Base-by-base conservation (phyloP, 2,329 filamentous ascomycete genomes). In the Cytospora piceae region DNA sequence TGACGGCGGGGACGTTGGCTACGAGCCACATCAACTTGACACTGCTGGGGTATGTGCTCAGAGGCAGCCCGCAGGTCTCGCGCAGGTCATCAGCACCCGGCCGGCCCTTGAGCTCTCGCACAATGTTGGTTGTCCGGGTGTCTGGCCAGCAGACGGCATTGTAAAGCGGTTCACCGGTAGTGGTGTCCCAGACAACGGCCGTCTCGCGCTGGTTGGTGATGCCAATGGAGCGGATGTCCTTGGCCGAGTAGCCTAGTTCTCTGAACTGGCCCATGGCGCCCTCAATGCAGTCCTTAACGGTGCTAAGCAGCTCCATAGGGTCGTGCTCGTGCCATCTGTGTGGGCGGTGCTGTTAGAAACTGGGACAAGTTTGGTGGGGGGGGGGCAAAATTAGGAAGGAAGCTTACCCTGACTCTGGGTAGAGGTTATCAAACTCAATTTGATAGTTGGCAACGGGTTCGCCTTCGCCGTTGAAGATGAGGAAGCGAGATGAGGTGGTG, bases 161-260 rank as follows among this genome's bases (percentile, higher is more conserved):
- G 79, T 92, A 85, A 20, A 97, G 81, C 4, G 92, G 87, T 75
- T 95, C 85, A 69, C 93, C 93, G 0, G 91, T 95, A 70, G 85
- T 83, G 72, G 83, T 86, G 76, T 97, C 92, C 93, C 93, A 96
- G 31, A 93, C 88, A 1, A 96, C 82, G 1, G 90, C 92, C 1
- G 93, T 96, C 77, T 97, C 93, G 74, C 93, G 88, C 81, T 97
- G 93, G 78, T 94, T 96, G 66, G 93, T 96, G 75, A 97, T 91
- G 64, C 93, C 93, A 70, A 97, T 83, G 14, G 90, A 86, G 75
- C 86, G 90, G 73, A 97, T 92, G 71, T 90, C 85, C 61, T 84
- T 82, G 67, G 84, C 81, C 31, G 84, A 82, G 77, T 92, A 85
- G 67, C 93, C 92, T 64, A 87, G 80, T n/a, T 85, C 81, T 58